Percentiles rank a stretch among this genome's conserved stretches.
Evolutionary conservation across 202 grass and related monocot genomes (phyloP).

Genomic region (Carex sylvatica): DNA sequence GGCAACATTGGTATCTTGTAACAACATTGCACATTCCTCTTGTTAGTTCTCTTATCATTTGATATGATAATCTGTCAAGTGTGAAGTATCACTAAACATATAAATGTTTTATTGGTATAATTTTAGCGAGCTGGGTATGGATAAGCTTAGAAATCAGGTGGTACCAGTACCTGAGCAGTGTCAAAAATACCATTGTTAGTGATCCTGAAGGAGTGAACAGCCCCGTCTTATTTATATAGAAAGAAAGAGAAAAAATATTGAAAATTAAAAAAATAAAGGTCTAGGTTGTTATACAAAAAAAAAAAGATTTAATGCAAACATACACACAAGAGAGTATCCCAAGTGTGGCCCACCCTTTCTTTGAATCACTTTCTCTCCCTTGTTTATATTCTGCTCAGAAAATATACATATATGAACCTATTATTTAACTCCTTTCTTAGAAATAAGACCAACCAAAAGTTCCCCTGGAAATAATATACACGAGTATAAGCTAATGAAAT

Average conservation of each 20-base stretch:
- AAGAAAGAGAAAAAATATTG: constrained; percentile 21
- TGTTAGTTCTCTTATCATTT: no score
- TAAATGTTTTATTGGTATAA: no score
- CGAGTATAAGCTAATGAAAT: neutral
- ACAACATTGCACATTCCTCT: neutral
- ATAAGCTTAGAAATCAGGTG: no score
- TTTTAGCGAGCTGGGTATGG: no score
- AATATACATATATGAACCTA: constrained; percentile 19
- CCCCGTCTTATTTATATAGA: constrained; percentile 20
- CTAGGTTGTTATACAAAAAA: constrained; percentile 6
- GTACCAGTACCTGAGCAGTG: no score
- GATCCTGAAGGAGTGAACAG: no score
- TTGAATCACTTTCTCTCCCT: constrained; percentile 44
- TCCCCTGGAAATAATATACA: neutral
- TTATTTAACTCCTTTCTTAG: neutral
- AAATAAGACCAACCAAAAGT: neutral
- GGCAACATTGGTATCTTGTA: neutral
- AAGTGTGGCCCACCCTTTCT: constrained; percentile 74
- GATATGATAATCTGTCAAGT: no score
- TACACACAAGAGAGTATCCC: constrained; percentile 91
- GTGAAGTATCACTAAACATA: no score
- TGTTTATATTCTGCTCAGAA: constrained; percentile 51
- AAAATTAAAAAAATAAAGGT: neutral
- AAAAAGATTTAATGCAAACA: constrained; percentile 19
- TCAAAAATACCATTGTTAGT: no score